Conservation (phyloP, 129 eudicot genomes). For the Pittosporum tobira region DNA sequence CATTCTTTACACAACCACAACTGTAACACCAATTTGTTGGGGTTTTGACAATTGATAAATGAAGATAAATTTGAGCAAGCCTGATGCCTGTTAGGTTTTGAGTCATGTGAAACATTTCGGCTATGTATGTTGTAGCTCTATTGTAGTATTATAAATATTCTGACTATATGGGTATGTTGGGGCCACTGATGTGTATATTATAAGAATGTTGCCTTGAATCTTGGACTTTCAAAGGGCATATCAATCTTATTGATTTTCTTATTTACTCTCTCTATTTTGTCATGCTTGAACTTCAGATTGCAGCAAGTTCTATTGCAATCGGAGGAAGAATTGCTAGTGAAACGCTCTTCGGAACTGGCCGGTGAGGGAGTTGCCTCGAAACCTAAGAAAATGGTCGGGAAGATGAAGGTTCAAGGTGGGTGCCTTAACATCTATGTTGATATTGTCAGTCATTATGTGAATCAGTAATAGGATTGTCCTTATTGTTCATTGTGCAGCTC, state of each 20-base stretch:
- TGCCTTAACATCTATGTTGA: not conserved
- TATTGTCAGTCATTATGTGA: not conserved
- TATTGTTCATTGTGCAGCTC: slow-evolving; percentile 42
- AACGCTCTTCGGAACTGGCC: slow-evolving; percentile 47
- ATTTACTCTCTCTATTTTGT: not conserved
- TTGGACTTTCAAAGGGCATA: no score
- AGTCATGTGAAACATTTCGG: no score
- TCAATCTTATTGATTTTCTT: not conserved
- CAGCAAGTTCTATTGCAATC: slow-evolving; percentile 73
- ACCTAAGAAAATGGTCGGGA: slow-evolving; percentile 82
- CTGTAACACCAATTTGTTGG: no score
- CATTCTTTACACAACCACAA: not conserved
- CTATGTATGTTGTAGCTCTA: no score
- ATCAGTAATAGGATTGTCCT: not conserved
- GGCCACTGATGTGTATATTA: no score
- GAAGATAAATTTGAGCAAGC: no score
- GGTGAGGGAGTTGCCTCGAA: slow-evolving; percentile 45
- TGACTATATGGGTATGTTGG: no score
- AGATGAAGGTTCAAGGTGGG: slow-evolving; percentile 91
- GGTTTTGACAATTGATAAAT: no score
- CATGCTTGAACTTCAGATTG: slow-evolving; percentile 30
- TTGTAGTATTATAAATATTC: no score
- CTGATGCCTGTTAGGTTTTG: no score
- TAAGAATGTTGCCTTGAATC: no score
- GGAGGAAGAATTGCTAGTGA: slow-evolving; percentile 64